A percentile compares a stretch with the other conserved stretches of the same genome.
Conservation (phyloP, 257 asterid genomes). For the Gentiana dahurica region DNA sequence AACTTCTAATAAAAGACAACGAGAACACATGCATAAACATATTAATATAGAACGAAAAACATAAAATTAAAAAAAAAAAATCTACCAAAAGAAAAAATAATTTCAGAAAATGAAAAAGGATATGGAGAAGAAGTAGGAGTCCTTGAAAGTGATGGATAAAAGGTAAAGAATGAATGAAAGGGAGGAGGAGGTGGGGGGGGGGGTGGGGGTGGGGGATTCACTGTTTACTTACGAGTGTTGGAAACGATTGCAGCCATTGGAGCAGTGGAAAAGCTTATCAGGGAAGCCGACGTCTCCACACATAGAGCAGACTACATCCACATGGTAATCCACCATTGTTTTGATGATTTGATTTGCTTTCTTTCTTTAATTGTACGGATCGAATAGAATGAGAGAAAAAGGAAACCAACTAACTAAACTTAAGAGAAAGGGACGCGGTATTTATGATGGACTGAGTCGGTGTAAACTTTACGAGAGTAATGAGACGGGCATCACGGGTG, state of each 20-base stretch:
- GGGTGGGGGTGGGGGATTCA: neutral
- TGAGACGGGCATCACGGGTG: too few relatives aligned
- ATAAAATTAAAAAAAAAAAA: too few relatives aligned
- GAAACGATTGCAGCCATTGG: constrained; percentile 74
- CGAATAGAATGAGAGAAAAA: neutral
- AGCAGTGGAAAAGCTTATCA: constrained; percentile 92
- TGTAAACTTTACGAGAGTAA: neutral
- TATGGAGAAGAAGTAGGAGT: too few relatives aligned
- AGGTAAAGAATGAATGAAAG: too few relatives aligned
- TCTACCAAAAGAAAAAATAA: too few relatives aligned
- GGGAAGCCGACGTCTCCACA: constrained; percentile 96
- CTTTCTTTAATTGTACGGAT: neutral
- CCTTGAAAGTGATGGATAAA: too few relatives aligned
- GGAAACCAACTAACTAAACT: neutral
- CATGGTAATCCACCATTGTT: constrained; percentile 69
- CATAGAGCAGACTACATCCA: constrained; percentile 84
- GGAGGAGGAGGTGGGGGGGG: too few relatives aligned
- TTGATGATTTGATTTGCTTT: too few relatives aligned
- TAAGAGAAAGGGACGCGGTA: neutral
- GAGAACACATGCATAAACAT: too few relatives aligned
- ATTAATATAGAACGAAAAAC: too few relatives aligned
- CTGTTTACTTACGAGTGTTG: constrained; percentile 69
- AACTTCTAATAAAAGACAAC: too few relatives aligned
- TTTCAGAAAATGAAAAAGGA: too few relatives aligned
- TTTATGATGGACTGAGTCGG: constrained; percentile 11